Conservation (phyloP, 495 filamentous ascomycete genomes). For the Neurospora sublineolata region DNA sequence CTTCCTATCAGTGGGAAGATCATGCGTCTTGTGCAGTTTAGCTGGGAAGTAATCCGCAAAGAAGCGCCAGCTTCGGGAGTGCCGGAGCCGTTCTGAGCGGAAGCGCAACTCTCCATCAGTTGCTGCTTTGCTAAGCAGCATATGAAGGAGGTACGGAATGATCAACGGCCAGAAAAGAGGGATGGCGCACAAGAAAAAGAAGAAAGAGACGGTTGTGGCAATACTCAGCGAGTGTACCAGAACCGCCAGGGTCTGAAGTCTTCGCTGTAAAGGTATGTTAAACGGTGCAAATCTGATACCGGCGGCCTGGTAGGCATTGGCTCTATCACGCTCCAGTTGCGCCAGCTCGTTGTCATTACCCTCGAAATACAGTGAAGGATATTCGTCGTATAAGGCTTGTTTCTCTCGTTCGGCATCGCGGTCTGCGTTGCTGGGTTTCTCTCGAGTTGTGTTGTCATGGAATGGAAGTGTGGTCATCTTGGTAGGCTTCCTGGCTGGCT, state of each 20-base stretch:
- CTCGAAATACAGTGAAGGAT: background rate
- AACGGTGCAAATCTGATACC: slow-evolving; percentile 72
- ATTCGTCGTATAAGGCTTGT: background rate
- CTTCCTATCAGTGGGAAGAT: slow-evolving; percentile 72
- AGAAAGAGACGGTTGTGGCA: slow-evolving; percentile 58
- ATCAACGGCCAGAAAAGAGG: slow-evolving; percentile 86
- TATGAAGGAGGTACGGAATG: slow-evolving; percentile 80
- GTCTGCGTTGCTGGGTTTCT: background rate
- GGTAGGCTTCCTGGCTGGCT: background rate
- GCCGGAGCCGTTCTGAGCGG: slow-evolving; percentile 61
- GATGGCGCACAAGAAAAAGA: slow-evolving; percentile 85
- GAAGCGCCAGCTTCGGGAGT: slow-evolving; percentile 69
- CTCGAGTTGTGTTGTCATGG: background rate
- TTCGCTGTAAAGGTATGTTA: slow-evolving; percentile 72
- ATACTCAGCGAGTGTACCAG: slow-evolving; percentile 78
- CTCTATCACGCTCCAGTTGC: slow-evolving; percentile 10
- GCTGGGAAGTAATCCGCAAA: slow-evolving; percentile 92
- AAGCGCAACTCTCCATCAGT: slow-evolving; percentile 61
- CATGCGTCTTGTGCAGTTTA: slow-evolving; percentile 67
- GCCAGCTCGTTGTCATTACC: background rate
- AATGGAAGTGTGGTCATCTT: slow-evolving; percentile 11
- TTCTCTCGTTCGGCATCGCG: background rate
- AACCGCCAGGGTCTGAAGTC: slow-evolving; percentile 79
- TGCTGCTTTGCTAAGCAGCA: slow-evolving; percentile 63
- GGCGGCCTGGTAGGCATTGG: slow-evolving; percentile 16